Percentiles rank a stretch among this genome's conserved stretches.
These are phyloP conservation scores for Metschnikowia continentalis DNA, from an alignment of 805 yeast genomes.

Conservation along the genomic window DNA sequence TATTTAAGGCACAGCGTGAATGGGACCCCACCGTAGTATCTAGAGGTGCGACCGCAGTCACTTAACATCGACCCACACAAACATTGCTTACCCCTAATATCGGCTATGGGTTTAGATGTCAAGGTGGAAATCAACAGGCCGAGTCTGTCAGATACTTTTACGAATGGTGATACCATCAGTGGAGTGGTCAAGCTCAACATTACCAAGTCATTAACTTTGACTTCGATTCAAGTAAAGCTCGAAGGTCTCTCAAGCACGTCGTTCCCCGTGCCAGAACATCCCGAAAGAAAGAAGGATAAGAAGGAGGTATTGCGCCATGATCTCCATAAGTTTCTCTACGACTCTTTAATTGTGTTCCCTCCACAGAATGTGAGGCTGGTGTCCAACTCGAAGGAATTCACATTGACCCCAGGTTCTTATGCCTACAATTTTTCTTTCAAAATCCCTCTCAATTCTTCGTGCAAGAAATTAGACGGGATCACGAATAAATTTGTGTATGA, in stretches of 20 bases:
- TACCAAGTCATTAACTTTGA: conserved; percentile 39
- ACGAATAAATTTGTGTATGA: conserved; percentile 32
- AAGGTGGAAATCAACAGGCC: conserved; percentile 29
- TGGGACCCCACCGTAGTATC: not conserved
- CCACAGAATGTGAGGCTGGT: conserved; percentile 46
- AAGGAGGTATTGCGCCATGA: conserved; percentile 26
- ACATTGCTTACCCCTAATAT: not conserved
- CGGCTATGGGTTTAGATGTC: conserved; percentile 21
- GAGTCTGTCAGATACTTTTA: conserved; percentile 35
- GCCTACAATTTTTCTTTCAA: conserved; percentile 45
- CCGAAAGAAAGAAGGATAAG: conserved; percentile 11
- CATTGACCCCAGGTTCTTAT: conserved; percentile 49
- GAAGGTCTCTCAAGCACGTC: conserved; percentile 45
- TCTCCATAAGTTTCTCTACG: conserved; percentile 46
- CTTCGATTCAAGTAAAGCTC: conserved; percentile 48
- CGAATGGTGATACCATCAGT: conserved; percentile 41
- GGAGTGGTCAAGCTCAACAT: conserved; percentile 41
- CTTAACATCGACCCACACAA: not conserved
- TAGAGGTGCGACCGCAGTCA: not conserved
- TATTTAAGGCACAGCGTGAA: not conserved
- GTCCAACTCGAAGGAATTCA: conserved; percentile 40
- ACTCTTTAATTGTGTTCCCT: conserved; percentile 48
- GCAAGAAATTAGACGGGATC: conserved; percentile 28
- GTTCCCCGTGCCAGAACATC: conserved; percentile 25
- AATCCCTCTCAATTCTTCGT: conserved; percentile 39